phyloP scores from a whole-genome alignment of 169 alveolate species.

The Plasmodium malariae region DNA sequence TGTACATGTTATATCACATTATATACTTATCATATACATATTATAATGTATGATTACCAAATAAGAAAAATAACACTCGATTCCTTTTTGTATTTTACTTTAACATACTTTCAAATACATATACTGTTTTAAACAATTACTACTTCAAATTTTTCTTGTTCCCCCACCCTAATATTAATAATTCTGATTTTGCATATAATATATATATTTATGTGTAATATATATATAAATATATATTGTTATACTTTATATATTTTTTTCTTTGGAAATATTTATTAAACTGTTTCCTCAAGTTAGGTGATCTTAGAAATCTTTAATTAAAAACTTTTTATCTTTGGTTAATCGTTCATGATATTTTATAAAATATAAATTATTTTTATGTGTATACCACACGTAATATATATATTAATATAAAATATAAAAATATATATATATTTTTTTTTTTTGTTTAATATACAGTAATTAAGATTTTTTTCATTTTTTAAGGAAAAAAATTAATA shows the following conservation, averaged over 20 bases:
- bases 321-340: conserved; percentile 24
- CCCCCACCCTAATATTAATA: conserved; percentile 24
- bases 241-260: conserved; percentile 5
- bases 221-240: conserved; percentile 12
- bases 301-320: conserved; percentile 51
- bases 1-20: conserved; percentile 9
- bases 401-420: neutral
- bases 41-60: conserved; percentile 48
- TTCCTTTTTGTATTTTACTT: conserved; percentile 55
- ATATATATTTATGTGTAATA: neutral
- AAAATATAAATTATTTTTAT: conserved; percentile 45
- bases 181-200: conserved; percentile 17
- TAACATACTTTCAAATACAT: conserved; percentile 72
- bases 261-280: conserved; percentile 6
- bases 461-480: conserved; percentile 24
- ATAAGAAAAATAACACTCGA: conserved; percentile 34
- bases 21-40: conserved; percentile 9
- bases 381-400: conserved; percentile 16
- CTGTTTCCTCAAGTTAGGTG: conserved; percentile 59
- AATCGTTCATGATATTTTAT: conserved; percentile 28
- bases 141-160: conserved; percentile 20
- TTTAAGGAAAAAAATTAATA: conserved; percentile 4
- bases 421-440: conserved; percentile 3
- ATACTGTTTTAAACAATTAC: conserved; percentile 50
- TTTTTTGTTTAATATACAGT: neutral